These are phyloP conservation scores for Exobasidium rhododendri DNA, from an alignment of 1,284 basidiomycete species.

Conservation along the genomic window DNA sequence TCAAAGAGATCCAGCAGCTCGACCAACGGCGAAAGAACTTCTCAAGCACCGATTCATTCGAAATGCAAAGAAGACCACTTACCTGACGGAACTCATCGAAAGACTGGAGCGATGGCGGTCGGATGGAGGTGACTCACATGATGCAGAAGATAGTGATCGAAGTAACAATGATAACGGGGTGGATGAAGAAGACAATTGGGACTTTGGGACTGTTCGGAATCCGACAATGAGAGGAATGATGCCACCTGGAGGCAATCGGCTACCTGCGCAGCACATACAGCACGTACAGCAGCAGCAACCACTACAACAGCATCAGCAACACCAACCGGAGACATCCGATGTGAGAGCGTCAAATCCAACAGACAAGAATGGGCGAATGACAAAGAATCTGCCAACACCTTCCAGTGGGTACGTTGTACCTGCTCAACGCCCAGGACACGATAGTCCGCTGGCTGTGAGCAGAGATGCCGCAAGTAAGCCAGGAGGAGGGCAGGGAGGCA, in stretches of 20 bases:
- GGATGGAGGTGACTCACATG: conserved; percentile 60
- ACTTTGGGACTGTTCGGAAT: conserved; percentile 45
- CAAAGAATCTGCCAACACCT: conserved; percentile 8
- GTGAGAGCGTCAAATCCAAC: too few relatives aligned
- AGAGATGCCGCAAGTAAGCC: neutral
- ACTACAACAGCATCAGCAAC: neutral
- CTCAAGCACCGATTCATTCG: conserved; percentile 94
- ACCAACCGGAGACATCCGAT: too few relatives aligned
- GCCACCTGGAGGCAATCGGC: neutral
- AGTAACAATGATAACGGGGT: neutral
- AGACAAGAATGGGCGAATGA: neutral
- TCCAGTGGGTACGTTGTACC: too few relatives aligned
- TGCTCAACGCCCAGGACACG: too few relatives aligned
- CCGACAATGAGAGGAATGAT: conserved; percentile 29
- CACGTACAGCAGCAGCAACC: neutral
- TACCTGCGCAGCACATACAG: neutral
- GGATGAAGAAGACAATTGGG: conserved; percentile 36
- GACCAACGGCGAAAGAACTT: conserved; percentile 87
- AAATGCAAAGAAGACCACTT: conserved; percentile 87
- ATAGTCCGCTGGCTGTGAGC: neutral
- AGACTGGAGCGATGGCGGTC: conserved; percentile 83
- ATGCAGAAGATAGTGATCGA: conserved; percentile 32
- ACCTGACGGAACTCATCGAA: conserved; percentile 91
- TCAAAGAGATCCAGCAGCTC: conserved; percentile 86
- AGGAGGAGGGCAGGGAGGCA: neutral